Percentiles rank a stretch among this genome's conserved stretches.
phyloP scores from a whole-genome alignment of 495 filamentous ascomycete species.

The Aspergillus biplanus region DNA sequence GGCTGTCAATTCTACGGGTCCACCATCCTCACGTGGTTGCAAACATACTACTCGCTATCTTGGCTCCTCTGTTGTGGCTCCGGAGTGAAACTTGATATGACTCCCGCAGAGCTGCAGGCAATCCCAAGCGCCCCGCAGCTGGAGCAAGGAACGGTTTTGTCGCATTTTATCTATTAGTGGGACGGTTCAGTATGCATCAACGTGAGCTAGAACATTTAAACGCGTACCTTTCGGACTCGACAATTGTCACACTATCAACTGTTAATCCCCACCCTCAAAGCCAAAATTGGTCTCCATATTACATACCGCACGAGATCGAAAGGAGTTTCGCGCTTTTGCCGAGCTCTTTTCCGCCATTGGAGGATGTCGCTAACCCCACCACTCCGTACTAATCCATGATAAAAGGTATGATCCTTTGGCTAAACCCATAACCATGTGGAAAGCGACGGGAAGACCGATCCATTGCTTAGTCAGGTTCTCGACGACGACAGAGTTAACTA shows the following conservation, averaged over 20 bases:
- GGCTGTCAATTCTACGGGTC: background rate
- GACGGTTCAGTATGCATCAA: background rate
- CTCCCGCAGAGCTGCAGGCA: slow-evolving; percentile 20
- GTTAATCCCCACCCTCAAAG: background rate
- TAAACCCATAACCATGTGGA: no score
- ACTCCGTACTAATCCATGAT: no score
- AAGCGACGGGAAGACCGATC: no score
- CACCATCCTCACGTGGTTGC: background rate
- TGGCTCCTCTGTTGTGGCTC: slow-evolving; percentile 7
- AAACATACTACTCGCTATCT: slow-evolving; percentile 24
- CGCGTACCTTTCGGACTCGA: slow-evolving; percentile 31
- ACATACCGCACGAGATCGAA: slow-evolving; percentile 29
- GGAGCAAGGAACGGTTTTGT: slow-evolving; percentile 30
- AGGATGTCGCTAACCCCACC: background rate
- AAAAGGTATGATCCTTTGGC: no score
- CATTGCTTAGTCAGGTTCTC: no score
- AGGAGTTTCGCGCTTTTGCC: slow-evolving; percentile 19
- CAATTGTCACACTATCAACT: slow-evolving; percentile 33
- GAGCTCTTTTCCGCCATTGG: slow-evolving; percentile 20
- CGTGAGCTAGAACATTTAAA: background rate
- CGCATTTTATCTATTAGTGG: slow-evolving; percentile 29
- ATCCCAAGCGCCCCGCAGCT: slow-evolving; percentile 29
- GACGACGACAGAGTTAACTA: no score
- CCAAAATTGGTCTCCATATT: background rate
- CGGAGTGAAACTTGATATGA: background rate